phyloP scores from a whole-genome alignment of 345 rosid species.

The Hypericum androsaemum region DNA sequence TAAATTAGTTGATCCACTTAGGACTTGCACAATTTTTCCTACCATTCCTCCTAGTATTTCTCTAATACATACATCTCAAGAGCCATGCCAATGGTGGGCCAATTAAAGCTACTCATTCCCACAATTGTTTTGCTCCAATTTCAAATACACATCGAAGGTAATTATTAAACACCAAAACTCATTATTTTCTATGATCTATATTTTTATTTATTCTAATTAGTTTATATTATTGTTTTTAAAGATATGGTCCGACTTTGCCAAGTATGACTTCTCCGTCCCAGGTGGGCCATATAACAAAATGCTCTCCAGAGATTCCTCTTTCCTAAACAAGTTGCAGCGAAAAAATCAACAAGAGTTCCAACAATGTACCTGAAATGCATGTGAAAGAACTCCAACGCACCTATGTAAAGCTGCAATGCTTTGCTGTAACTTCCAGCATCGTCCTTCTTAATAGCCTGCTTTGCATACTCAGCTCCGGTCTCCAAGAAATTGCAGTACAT shows the following conservation, averaged over 20 bases:
- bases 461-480: slow-evolving; percentile 85
- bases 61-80: too few species aligned
- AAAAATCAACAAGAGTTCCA: background rate
- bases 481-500: slow-evolving; percentile 97
- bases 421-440: slow-evolving; percentile 81
- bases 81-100: too few species aligned
- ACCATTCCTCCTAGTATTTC: too few species aligned
- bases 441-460: slow-evolving; percentile 80
- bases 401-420: slow-evolving; percentile 82
- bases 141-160: too few species aligned
- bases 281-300: slow-evolving; percentile 85
- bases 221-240: slow-evolving; percentile 41
- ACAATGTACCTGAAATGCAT: slow-evolving; percentile 90
- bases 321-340: slow-evolving; percentile 37
- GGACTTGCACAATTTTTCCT: too few species aligned
- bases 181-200: too few species aligned
- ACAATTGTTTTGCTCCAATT: too few species aligned
- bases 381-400: slow-evolving; percentile 88
- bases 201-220: background rate
- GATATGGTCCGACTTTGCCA: slow-evolving; percentile 91
- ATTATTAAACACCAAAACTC: too few species aligned
- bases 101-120: too few species aligned
- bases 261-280: slow-evolving; percentile 89
- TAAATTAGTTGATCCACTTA: too few species aligned
- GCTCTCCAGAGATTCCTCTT: slow-evolving; percentile 95